These are phyloP conservation scores for Aristolochia contorta DNA, from an alignment of 164 flowering plant genomes.

Conservation along the genomic window DNA sequence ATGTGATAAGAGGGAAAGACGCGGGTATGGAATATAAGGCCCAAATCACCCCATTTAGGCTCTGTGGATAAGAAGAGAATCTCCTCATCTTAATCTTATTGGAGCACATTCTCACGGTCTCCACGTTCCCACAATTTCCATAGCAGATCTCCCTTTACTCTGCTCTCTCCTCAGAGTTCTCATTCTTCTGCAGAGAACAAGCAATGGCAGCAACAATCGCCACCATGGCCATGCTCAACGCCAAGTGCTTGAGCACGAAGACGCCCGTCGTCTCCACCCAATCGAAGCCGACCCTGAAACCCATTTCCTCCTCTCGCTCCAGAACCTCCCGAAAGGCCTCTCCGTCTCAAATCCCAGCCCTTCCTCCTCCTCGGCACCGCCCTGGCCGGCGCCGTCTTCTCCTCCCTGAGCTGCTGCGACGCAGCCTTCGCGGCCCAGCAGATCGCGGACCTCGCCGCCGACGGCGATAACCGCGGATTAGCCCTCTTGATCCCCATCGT, in stretches of 20 bases:
- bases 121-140: constrained; percentile 3
- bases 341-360: constrained; percentile 17
- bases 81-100: constrained; percentile 17
- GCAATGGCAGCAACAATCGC: constrained; percentile 32
- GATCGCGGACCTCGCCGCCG: constrained; percentile 37
- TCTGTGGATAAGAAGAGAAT: constrained; percentile 28
- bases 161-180: not conserved
- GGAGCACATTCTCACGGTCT: constrained; percentile 3
- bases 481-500: constrained; percentile 66
- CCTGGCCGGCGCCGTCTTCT: constrained; percentile 53
- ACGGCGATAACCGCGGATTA: constrained; percentile 72
- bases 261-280: constrained; percentile 23
- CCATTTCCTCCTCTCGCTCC: constrained; percentile 36
- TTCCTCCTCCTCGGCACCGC: constrained; percentile 31
- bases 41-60: constrained; percentile 8
- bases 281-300: constrained; percentile 30
- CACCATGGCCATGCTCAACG: constrained; percentile 40
- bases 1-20: constrained; percentile 19
- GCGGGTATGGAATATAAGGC: constrained; percentile 16
- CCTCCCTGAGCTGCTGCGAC: constrained; percentile 44
- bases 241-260: constrained; percentile 35
- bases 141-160: constrained; percentile 2
- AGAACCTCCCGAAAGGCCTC: constrained; percentile 49
- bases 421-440: constrained; percentile 79
- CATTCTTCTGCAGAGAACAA: not conserved